Conservation (phyloP, 2,329 filamentous ascomycete species). For the Graphium sp. region DNA sequence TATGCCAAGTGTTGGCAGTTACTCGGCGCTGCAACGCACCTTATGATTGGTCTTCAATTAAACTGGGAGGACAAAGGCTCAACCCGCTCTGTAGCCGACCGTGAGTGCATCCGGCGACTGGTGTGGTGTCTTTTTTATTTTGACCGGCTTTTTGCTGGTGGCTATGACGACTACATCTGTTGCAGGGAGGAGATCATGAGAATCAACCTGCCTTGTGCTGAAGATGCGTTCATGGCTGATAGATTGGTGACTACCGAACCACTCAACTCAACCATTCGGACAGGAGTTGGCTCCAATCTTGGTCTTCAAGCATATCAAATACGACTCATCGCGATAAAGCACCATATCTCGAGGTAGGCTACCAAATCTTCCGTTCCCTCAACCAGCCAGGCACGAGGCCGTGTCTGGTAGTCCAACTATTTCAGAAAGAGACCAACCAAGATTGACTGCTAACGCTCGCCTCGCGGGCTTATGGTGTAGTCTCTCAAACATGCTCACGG, state of each 20-base stretch:
- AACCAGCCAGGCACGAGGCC: too few relatives aligned
- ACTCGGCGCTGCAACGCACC: constrained; percentile 16
- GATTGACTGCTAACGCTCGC: too few relatives aligned
- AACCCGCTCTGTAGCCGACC: constrained; percentile 15
- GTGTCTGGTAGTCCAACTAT: too few relatives aligned
- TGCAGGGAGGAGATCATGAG: constrained; percentile 19
- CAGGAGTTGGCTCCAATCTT: constrained; percentile 9
- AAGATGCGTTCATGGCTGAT: constrained; percentile 15
- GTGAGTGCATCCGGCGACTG: constrained; percentile 17
- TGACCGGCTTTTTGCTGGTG: constrained; percentile 19
- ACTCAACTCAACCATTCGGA: constrained; percentile 13
- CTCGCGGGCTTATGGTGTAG: too few relatives aligned
- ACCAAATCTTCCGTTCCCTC: background rate
- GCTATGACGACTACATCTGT: constrained; percentile 21
- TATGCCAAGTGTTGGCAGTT: constrained; percentile 22
- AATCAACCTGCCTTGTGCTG: constrained; percentile 17
- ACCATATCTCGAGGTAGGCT: constrained; percentile 18
- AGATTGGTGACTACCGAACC: constrained; percentile 13
- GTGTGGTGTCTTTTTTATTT: constrained; percentile 21
- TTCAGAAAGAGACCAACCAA: too few relatives aligned
- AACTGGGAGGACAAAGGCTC: constrained; percentile 18
- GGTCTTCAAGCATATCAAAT: constrained; percentile 17
- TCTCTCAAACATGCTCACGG: too few relatives aligned
- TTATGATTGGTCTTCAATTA: constrained; percentile 19
- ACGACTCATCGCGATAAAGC: constrained; percentile 17